These are phyloP conservation scores for Tagetes erecta DNA, from an alignment of 129 eudicot species.

Conservation along the genomic window DNA sequence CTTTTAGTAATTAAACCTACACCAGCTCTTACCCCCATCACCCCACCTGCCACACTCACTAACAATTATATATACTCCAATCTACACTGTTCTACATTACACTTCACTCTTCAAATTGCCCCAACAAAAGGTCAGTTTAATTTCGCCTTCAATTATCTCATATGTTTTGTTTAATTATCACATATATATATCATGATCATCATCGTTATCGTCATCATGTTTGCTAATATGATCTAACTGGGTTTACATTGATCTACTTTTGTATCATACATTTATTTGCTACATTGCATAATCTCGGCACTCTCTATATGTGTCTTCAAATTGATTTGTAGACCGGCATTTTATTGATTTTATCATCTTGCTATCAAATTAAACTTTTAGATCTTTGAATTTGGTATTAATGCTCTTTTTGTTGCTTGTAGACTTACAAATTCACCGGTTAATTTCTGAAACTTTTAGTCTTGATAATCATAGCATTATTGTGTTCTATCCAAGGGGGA, in stretches of 20 bases:
- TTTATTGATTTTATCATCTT: neutral
- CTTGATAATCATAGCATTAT: neutral
- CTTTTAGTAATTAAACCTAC: neutral
- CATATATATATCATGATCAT: neutral
- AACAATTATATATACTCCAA: slow-evolving; percentile 34
- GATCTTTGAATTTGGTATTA: neutral
- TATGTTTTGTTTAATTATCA: neutral
- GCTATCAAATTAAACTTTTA: neutral
- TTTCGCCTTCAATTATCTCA: slow-evolving; percentile 20
- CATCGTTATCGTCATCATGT: slow-evolving; percentile 4
- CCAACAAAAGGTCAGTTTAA: slow-evolving; percentile 43
- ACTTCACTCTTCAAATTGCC: slow-evolving; percentile 36
- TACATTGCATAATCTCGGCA: slow-evolving; percentile 26
- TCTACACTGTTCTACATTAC: slow-evolving; percentile 27
- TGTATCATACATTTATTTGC: neutral
- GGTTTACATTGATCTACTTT: slow-evolving; percentile 34
- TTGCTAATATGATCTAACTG: slow-evolving; percentile 14
- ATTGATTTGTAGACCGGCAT: neutral
- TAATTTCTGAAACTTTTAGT: neutral
- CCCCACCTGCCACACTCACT: slow-evolving; percentile 37
- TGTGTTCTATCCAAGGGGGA: neutral
- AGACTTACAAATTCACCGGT: neutral
- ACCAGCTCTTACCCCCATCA: slow-evolving; percentile 17
- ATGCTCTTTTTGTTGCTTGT: neutral
- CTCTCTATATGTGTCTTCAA: slow-evolving; percentile 5